A percentile compares a stretch with the other conserved stretches of the same genome.
phyloP scores from a whole-genome alignment of 257 asterid genomes.

The Jacaranda copaia region DNA sequence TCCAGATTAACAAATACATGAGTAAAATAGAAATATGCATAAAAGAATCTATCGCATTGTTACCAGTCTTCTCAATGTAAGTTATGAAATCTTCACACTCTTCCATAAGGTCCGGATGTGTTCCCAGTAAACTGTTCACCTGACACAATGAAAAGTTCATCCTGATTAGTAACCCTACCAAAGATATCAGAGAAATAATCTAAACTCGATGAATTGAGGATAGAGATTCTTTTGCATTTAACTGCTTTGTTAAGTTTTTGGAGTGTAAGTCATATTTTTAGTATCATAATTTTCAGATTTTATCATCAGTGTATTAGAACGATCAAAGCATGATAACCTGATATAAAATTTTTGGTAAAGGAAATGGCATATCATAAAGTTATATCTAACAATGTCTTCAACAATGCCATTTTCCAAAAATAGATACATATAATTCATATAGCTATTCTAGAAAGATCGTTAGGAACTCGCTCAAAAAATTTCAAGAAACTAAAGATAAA shows the following conservation, averaged over 20 bases:
- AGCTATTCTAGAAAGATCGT: neutral
- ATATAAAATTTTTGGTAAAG: neutral
- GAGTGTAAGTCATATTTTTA: neutral
- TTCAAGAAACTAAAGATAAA: neutral
- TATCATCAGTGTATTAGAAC: neutral
- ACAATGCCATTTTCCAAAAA: neutral
- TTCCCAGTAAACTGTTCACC: slow-evolving; percentile 47
- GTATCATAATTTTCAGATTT: neutral
- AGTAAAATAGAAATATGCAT: neutral
- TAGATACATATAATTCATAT: neutral
- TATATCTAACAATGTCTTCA: neutral
- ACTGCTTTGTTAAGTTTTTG: neutral
- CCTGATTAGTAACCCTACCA: slow-evolving; percentile 25
- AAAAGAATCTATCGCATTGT: neutral
- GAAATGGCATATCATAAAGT: neutral
- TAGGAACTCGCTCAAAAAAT: neutral
- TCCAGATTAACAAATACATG: neutral
- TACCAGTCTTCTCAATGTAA: slow-evolving; percentile 55
- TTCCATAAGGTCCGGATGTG: slow-evolving; percentile 52
- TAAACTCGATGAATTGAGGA: neutral
- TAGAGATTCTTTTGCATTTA: neutral
- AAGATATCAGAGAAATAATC: neutral
- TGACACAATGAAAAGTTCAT: slow-evolving; percentile 28
- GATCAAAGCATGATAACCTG: neutral
- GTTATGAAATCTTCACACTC: slow-evolving; percentile 46